Evolutionary conservation across 2,329 filamentous ascomycete species (phyloP).

Genomic region (Fusarium humuli): DNA sequence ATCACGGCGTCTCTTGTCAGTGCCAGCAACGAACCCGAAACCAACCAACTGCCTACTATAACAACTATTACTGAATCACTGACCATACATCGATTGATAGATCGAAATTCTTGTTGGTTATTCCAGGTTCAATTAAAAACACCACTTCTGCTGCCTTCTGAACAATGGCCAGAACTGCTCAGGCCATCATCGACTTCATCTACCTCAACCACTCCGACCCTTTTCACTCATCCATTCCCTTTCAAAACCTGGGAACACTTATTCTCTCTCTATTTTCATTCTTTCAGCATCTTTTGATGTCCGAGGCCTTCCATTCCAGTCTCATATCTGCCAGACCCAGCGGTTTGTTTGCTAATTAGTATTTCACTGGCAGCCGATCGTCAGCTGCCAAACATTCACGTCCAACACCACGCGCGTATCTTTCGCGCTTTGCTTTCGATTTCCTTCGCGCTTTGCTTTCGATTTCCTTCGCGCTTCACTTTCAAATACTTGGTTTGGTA

Average conservation of each 20-base stretch:
- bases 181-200: constrained; percentile 1
- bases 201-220: neutral
- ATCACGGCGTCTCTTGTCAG: neutral
- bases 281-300: neutral
- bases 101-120: neutral
- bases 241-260: neutral
- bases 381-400: constrained; percentile 32
- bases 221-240: neutral
- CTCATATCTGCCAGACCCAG: neutral
- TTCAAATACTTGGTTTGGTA: neutral
- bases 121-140: neutral
- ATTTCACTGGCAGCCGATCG: constrained; percentile 23
- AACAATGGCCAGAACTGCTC: neutral
- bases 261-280: neutral
- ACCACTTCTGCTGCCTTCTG: neutral
- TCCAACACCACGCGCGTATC: neutral
- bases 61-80: constrained; percentile 12
- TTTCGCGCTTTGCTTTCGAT: constrained; percentile 2
- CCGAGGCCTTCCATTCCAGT: neutral
- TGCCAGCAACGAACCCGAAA: neutral
- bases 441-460: constrained; percentile 6
- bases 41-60: neutral
- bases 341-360: constrained; percentile 15
- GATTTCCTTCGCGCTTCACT: constrained; percentile 14
- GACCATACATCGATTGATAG: neutral